Conservation (phyloP, 148 eudicot genomes). For the Heliosperma pusillum region DNA sequence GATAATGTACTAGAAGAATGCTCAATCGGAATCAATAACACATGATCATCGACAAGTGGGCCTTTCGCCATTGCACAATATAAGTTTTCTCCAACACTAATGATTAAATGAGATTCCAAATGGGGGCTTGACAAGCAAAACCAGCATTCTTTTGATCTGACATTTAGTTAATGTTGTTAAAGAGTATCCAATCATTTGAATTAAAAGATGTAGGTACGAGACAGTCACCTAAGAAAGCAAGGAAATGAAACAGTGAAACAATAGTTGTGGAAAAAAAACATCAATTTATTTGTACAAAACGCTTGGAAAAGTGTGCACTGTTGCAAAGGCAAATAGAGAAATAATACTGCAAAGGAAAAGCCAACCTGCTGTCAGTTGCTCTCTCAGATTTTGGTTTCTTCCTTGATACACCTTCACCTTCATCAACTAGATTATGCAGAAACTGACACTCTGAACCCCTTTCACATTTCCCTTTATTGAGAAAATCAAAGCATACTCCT, state of each 20-base stretch:
- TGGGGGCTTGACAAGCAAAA: conserved; percentile 92
- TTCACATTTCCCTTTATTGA: conserved; percentile 92
- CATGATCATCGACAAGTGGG: conserved; percentile 79
- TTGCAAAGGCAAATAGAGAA: neutral
- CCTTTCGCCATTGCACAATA: conserved; percentile 93
- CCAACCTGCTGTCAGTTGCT: conserved; percentile 56
- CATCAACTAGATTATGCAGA: conserved; percentile 71
- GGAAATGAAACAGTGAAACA: neutral
- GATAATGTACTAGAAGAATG: conserved; percentile 66
- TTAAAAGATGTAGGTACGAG: neutral
- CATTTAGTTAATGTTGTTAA: conserved; percentile 13
- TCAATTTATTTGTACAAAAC: neutral
- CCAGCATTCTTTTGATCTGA: conserved; percentile 94
- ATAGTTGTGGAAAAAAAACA: neutral
- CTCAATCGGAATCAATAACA: conserved; percentile 75
- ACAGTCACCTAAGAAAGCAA: neutral
- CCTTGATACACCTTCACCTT: conserved; percentile 37
- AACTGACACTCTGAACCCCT: conserved; percentile 85
- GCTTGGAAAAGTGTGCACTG: neutral
- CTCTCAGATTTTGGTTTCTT: conserved; percentile 45
- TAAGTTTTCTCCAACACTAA: conserved; percentile 69
- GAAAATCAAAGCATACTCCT: conserved; percentile 94
- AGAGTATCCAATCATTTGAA: neutral
- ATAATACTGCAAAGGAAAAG: neutral
- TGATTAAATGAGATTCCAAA: conserved; percentile 79